Evolutionary conservation across 2,329 filamentous ascomycete genomes (phyloP), one percentile per base, ranked within the genome.

Genomic region (Pseudogymnoascus sp.): DNA sequence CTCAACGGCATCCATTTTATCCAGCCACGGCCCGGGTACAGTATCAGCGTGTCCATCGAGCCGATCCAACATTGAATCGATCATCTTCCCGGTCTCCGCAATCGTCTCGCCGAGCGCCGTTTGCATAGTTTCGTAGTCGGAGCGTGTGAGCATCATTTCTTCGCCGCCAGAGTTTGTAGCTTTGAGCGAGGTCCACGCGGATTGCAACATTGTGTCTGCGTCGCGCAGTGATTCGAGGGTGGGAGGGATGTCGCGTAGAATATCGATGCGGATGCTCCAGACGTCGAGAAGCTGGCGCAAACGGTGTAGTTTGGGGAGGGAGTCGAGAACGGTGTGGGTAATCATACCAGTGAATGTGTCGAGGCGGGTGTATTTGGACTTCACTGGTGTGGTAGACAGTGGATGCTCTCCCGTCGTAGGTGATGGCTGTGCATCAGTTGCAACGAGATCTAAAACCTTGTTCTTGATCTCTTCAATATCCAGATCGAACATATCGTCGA

Each of bases 291-390:
- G 75, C 7, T 83, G 81, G 61, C 85, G 86, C 21, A 99, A 76
- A 61, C 83, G 86, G 8, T 91, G 88, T 42, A 97, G 77, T 63
- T 89, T 87, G 1, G 94, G 94, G 17, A 99, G 80, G 3, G 91
- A 86, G 71, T 94, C 90, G n/a, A 99, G 77, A 15, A 96, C 89
- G 35, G 93, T 96, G 29, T 92, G 90, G 1, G 94, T 97, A 62
- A 97, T 84, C 55, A 97, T 82, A 25, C 93, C 91, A 7, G 91
- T 92, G 69, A 96, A 85, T 73, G 97, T 94, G 68, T 94, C 92
- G 79, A 97, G 84, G 64, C 83, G 86, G 65, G 83, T 84, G 74
- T 90, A 90, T 42, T 79, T 77, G 68, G 69, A 55, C 33, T 55
- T 55, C 71, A 73, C 71, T 64, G 73, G 48, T 55, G 48, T 55